A percentile compares a stretch with the other conserved stretches of the same genome.
These are phyloP conservation scores for Leccinum barrowsii DNA, from an alignment of 768 basidiomycete species.

Conservation along the genomic window DNA sequence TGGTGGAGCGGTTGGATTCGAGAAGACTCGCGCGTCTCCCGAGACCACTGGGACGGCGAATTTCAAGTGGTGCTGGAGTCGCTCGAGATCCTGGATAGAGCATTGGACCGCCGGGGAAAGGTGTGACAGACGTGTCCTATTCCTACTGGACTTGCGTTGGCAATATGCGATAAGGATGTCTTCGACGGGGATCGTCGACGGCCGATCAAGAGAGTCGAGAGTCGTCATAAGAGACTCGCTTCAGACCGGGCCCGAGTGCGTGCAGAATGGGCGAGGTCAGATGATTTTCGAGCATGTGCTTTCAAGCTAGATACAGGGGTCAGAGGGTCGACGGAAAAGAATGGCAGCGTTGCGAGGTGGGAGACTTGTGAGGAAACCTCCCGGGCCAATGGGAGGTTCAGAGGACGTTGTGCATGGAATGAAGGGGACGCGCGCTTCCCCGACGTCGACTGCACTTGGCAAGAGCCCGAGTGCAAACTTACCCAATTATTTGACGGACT, in stretches of 20 bases:
- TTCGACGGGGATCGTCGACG: conserved; percentile 24
- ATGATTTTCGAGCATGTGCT: background rate
- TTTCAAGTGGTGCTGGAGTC: conserved; percentile 24
- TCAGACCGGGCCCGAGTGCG: conserved; percentile 26
- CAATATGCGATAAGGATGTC: conserved; percentile 1
- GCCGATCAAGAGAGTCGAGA: conserved; percentile 24
- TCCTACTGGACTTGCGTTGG: conserved; percentile 1
- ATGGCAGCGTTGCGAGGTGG: conserved; percentile 18
- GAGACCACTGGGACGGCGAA: conserved; percentile 30
- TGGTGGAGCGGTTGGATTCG: conserved; percentile 13
- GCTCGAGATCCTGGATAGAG: conserved; percentile 23
- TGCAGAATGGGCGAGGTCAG: conserved; percentile 5
- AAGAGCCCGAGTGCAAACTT: background rate
- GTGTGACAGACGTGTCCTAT: conserved; percentile 19
- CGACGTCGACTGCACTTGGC: background rate
- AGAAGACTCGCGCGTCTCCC: conserved; percentile 30
- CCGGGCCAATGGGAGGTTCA: background rate
- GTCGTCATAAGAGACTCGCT: conserved; percentile 25
- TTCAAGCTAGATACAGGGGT: background rate
- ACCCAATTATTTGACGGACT: conserved; percentile 21
- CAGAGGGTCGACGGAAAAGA: conserved; percentile 27
- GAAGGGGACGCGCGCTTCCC: background rate
- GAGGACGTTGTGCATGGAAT: conserved; percentile 16
- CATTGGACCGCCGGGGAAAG: background rate
- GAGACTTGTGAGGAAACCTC: background rate